Evolutionary conservation across 768 basidiomycete species (phyloP).

Genomic region (Lactarius deliciosus): DNA sequence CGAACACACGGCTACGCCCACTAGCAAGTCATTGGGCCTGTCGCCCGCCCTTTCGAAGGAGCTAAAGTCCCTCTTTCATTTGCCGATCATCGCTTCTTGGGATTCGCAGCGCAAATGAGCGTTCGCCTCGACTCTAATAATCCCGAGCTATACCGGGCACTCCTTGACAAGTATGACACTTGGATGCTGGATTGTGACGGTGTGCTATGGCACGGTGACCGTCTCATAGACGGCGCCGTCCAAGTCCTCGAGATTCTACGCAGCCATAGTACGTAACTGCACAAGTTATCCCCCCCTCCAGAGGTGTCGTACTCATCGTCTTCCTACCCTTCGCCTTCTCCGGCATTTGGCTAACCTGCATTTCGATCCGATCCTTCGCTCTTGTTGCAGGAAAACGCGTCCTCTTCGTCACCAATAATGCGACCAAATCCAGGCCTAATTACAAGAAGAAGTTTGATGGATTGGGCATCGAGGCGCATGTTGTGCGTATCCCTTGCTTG

Average conservation of each 20-base stretch:
- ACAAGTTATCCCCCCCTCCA: neutral
- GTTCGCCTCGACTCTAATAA: conserved; percentile 23
- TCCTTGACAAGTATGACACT: conserved; percentile 73
- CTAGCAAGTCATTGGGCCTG: neutral
- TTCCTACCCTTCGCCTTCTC: conserved; percentile 17
- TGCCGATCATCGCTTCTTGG: neutral
- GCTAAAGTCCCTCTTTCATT: neutral
- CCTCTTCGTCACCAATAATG: conserved; percentile 97
- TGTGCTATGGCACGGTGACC: conserved; percentile 87
- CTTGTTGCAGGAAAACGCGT: conserved; percentile 50
- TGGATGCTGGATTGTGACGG: conserved; percentile 98
- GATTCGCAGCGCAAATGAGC: conserved; percentile 21
- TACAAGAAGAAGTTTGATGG: conserved; percentile 93
- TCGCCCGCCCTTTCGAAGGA: conserved; percentile 17
- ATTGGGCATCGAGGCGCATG: conserved; percentile 79
- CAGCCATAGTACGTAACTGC: conserved; percentile 55
- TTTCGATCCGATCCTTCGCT: conserved; percentile 10
- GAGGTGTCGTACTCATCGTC: conserved; percentile 9
- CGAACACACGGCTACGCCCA: conserved; percentile 5
- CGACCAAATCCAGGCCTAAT: conserved; percentile 82
- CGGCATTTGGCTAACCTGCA: conserved; percentile 13
- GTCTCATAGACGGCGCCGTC: conserved; percentile 71
- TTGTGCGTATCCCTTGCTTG: conserved; percentile 53
- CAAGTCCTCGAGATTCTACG: conserved; percentile 75
- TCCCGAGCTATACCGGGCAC: conserved; percentile 37